phyloP scores from a whole-genome alignment of 148 eudicot species.

The Fallopia convolvulus region DNA sequence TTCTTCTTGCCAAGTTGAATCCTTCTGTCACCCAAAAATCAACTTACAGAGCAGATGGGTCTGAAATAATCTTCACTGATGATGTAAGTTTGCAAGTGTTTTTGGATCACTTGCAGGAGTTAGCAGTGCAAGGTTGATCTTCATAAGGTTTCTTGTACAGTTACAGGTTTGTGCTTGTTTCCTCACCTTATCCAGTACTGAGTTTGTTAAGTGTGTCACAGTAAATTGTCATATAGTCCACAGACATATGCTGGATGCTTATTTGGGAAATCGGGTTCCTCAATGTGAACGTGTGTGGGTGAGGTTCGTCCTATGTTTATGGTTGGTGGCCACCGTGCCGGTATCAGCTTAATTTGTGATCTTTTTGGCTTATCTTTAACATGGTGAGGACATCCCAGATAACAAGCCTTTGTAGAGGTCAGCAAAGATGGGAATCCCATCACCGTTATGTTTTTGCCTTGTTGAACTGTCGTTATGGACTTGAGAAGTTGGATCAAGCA shows the following conservation, averaged over 20 bases:
- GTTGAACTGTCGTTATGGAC: not conserved
- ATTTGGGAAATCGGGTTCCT: not conserved
- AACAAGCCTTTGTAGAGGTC: not conserved
- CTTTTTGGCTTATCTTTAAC: not conserved
- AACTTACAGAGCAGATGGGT: conserved; percentile 36
- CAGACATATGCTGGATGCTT: not conserved
- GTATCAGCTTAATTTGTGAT: not conserved
- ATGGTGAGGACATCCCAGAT: not conserved
- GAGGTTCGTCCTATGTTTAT: not conserved
- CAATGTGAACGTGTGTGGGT: not conserved
- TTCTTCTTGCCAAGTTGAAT: conserved; percentile 91
- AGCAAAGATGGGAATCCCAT: not conserved
- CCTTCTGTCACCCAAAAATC: conserved; percentile 94
- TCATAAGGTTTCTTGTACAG: conserved; percentile 11
- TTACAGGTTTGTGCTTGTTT: not conserved
- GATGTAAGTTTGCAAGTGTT: conserved; percentile 92
- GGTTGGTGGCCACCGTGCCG: not conserved
- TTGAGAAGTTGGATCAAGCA: not conserved
- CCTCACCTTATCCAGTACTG: not conserved
- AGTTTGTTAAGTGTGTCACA: not conserved
- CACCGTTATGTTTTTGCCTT: not conserved
- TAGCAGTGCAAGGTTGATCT: conserved; percentile 78
- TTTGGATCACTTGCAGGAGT: conserved; percentile 74
- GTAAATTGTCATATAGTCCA: not conserved
- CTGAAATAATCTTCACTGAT: conserved; percentile 78